A percentile compares a stretch with the other conserved stretches of the same genome.
Evolutionary conservation across 73 alveolate species (phyloP).

Genomic region (Paramecium sonneborni): DNA sequence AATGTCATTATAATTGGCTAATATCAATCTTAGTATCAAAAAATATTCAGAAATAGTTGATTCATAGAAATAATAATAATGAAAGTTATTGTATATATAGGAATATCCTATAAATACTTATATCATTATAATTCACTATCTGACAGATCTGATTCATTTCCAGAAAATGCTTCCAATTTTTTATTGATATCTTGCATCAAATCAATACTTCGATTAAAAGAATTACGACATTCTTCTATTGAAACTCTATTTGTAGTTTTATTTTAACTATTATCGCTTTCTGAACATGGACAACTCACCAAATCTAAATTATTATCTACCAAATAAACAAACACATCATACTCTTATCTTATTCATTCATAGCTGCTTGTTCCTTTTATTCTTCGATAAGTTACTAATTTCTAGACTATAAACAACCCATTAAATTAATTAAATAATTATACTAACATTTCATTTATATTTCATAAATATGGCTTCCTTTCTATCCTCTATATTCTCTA

Average conservation of each 20-base stretch:
- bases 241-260: neutral
- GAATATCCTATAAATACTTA: too few species aligned
- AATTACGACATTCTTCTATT: neutral
- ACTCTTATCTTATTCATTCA: conserved; percentile 13
- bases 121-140: conserved; percentile 2
- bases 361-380: conserved; percentile 13
- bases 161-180: conserved; percentile 31
- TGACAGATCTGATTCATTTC: conserved; percentile 15
- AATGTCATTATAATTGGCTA: neutral
- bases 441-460: conserved; percentile 48
- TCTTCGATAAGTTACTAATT: neutral
- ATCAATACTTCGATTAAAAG: neutral
- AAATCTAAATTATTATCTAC: conserved; percentile 10
- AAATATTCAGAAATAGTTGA: conserved; percentile 17
- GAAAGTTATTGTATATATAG: neutral
- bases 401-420: conserved; percentile 39
- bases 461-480: neutral
- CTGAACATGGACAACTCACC: neutral
- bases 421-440: neutral
- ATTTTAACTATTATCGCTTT: neutral
- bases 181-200: neutral
- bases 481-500: neutral
- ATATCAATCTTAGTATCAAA: neutral
- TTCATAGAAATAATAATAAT: neutral
- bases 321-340: neutral